Percentiles rank a stretch among this genome's conserved stretches.
phyloP scores from a whole-genome alignment of 163 green algal species.

The Chloromonas sp. region DNA sequence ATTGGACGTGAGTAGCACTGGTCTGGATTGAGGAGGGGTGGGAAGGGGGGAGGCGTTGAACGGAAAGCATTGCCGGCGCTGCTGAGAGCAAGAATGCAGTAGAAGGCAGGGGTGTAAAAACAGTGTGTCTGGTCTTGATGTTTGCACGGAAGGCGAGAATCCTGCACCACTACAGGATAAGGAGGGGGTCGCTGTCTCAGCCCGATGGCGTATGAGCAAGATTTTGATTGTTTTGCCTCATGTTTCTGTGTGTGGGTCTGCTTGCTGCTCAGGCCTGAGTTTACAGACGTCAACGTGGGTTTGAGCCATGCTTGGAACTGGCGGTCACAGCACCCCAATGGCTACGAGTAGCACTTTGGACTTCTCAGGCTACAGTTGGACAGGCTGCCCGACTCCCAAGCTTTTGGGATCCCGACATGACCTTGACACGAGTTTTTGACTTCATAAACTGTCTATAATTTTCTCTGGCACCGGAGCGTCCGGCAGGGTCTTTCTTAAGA shows the following conservation, averaged over 20 bases:
- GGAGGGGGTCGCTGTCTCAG: neutral
- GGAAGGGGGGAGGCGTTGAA: neutral
- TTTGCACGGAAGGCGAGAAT: no score
- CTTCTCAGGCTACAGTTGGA: no score
- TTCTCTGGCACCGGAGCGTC: no score
- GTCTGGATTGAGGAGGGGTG: neutral
- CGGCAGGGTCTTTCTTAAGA: no score
- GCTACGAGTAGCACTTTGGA: conserved; percentile 28
- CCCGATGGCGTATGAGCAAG: neutral
- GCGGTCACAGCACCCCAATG: conserved; percentile 45
- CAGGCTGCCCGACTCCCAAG: no score
- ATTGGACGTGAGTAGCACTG: conserved; percentile 35
- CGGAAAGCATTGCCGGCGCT: neutral
- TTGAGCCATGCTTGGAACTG: conserved; percentile 62
- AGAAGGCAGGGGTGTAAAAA: no score
- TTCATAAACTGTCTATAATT: no score
- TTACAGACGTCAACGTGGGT: conserved; percentile 53
- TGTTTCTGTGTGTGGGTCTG: neutral
- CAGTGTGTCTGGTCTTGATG: no score
- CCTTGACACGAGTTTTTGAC: no score
- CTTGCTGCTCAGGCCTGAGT: conserved; percentile 31
- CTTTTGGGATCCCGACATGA: no score
- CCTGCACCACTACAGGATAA: no score
- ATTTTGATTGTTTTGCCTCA: neutral
- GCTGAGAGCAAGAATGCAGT: neutral